Conservation (phyloP, 495 filamentous ascomycete genomes). For the Bombardia bombarda region DNA sequence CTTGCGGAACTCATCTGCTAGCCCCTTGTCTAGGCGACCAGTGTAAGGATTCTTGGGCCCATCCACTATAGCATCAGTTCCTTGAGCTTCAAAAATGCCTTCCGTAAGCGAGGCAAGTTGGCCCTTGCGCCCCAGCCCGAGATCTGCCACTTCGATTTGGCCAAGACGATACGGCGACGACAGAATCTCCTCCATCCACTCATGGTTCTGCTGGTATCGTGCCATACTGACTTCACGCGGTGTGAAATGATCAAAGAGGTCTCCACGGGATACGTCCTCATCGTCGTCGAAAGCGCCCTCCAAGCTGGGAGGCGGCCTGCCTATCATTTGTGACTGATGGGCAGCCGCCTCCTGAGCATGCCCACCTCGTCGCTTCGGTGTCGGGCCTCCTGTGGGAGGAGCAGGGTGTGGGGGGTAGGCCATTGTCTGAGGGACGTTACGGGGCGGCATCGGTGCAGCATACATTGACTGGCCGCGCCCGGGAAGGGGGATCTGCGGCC, state of each 20-base stretch:
- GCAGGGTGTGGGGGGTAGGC: slow-evolving; percentile 42
- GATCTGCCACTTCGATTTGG: slow-evolving; percentile 79
- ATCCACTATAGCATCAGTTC: slow-evolving; percentile 50
- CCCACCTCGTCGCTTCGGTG: slow-evolving; percentile 33
- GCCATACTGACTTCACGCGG: slow-evolving; percentile 79
- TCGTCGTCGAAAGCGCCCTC: slow-evolving; percentile 71
- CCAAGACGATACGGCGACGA: slow-evolving; percentile 74
- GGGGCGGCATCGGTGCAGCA: slow-evolving; percentile 21
- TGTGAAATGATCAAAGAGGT: slow-evolving; percentile 78
- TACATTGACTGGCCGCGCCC: slow-evolving; percentile 37
- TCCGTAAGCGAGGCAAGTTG: slow-evolving; percentile 74
- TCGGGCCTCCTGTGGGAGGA: slow-evolving; percentile 27
- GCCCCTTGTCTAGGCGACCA: slow-evolving; percentile 54
- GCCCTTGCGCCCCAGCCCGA: slow-evolving; percentile 80
- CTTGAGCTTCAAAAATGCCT: slow-evolving; percentile 56
- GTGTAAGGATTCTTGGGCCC: slow-evolving; percentile 42
- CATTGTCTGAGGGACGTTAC: slow-evolving; percentile 39
- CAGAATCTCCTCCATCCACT: slow-evolving; percentile 98
- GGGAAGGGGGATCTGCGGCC: slow-evolving; percentile 77
- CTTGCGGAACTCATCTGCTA: slow-evolving; percentile 70
- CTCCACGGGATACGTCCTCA: slow-evolving; percentile 76
- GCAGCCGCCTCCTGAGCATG: slow-evolving; percentile 19
- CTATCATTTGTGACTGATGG: slow-evolving; percentile 19
- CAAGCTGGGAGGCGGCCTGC: slow-evolving; percentile 11
- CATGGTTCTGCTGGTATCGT: slow-evolving; percentile 88